phyloP scores from a whole-genome alignment of 2,329 filamentous ascomycete genomes.

The Peltaster fructicola region DNA sequence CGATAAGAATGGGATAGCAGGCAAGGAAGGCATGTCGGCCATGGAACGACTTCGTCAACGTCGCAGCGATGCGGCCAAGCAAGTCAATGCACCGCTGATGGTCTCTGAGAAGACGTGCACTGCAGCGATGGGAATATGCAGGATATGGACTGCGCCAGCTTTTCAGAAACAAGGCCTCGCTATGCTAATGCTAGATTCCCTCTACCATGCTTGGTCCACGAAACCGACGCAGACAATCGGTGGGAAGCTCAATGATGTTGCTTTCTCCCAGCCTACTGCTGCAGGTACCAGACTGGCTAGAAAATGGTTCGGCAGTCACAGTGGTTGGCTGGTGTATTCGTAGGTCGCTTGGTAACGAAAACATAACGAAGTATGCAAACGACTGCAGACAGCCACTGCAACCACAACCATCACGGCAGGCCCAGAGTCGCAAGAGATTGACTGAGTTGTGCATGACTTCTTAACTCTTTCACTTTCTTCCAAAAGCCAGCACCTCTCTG shows the following conservation, averaged over 20 bases:
- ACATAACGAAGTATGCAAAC: too few species aligned
- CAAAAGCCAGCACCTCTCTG: constrained; percentile 17
- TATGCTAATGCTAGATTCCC: constrained; percentile 34
- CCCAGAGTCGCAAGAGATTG: constrained; percentile 1
- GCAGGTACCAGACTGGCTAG: constrained; percentile 40
- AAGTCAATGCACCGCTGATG: constrained; percentile 7
- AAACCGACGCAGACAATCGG: neutral
- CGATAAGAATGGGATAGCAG: neutral
- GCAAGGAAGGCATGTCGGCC: constrained; percentile 1
- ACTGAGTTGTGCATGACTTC: constrained; percentile 1
- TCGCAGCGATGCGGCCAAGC: constrained; percentile 1
- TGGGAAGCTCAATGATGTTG: constrained; percentile 35
- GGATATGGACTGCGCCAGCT: constrained; percentile 45
- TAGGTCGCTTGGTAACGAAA: too few species aligned
- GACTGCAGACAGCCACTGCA: constrained; percentile 1
- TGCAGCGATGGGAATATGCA: constrained; percentile 43
- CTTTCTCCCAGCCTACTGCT: constrained; percentile 50
- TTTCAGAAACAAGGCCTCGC: constrained; percentile 41
- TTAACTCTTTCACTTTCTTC: neutral
- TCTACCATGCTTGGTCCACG: neutral
- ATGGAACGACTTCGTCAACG: constrained; percentile 3
- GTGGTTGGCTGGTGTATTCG: constrained; percentile 43
- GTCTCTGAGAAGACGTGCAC: constrained; percentile 11
- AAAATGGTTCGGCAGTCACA: constrained; percentile 37
- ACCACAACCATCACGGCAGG: constrained; percentile 1